Percentiles rank a stretch among this genome's conserved stretches.
Conservation (phyloP, 2,329 filamentous ascomycete genomes). For the Colletotrichum filicis region DNA sequence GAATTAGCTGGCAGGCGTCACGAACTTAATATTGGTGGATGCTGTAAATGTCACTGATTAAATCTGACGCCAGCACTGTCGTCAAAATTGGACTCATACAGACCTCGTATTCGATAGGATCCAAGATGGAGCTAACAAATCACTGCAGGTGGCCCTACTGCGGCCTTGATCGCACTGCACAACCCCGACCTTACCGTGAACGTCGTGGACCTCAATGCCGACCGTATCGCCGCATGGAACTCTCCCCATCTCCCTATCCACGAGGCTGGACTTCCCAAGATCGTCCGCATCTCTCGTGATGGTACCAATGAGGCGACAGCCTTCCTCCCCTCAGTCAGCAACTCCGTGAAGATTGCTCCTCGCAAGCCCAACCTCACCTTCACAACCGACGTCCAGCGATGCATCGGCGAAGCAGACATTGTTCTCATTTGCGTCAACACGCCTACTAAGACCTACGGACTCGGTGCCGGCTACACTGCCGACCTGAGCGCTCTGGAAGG, state of each 20-base stretch:
- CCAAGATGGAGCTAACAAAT: conserved; percentile 13
- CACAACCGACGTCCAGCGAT: conserved; percentile 71
- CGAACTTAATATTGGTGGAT: neutral
- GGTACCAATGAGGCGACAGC: conserved; percentile 57
- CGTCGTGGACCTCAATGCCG: conserved; percentile 77
- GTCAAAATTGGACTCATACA: neutral
- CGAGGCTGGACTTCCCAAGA: conserved; percentile 76
- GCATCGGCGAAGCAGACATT: conserved; percentile 75
- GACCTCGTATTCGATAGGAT: neutral
- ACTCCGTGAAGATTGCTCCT: conserved; percentile 48
- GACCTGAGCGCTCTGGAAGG: conserved; percentile 80
- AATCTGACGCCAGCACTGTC: neutral
- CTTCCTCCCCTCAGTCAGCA: conserved; percentile 50
- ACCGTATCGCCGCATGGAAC: conserved; percentile 78
- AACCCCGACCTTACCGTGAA: conserved; percentile 78
- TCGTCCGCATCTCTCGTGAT: conserved; percentile 73
- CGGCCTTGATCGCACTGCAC: conserved; percentile 78
- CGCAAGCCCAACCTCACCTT: conserved; percentile 78
- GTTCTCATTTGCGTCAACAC: conserved; percentile 84
- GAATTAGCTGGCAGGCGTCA: neutral
- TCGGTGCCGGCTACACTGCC: conserved; percentile 76
- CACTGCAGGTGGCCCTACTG: conserved; percentile 74
- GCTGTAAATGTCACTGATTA: neutral
- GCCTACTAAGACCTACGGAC: conserved; percentile 77
- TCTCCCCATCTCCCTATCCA: conserved; percentile 79